A percentile compares a stretch with the other conserved stretches of the same genome.
Evolutionary conservation across 2,329 filamentous ascomycete genomes (phyloP).

Genomic region (Colletotrichum caudatum): DNA sequence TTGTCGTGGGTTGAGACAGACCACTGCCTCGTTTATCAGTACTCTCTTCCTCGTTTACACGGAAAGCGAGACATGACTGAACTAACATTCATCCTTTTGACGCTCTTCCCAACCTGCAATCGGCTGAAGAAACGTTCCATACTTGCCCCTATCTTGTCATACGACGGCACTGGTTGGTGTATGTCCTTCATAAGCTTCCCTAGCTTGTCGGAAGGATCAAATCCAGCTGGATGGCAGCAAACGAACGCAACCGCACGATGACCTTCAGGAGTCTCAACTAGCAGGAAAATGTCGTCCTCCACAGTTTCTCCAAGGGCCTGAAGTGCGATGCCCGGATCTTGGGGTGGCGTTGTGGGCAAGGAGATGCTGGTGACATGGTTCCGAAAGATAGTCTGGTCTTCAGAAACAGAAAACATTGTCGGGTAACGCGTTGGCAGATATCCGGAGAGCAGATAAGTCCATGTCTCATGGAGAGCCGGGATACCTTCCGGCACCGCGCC

Average conservation of each 20-base stretch:
- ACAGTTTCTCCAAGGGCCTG: slow-evolving; percentile 61
- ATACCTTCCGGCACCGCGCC: slow-evolving; percentile 56
- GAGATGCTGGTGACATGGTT: slow-evolving; percentile 55
- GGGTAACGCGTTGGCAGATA: slow-evolving; percentile 65
- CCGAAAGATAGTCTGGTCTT: slow-evolving; percentile 48
- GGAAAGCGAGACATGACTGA: background rate
- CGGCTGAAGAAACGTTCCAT: slow-evolving; percentile 67
- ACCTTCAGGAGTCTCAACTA: slow-evolving; percentile 56
- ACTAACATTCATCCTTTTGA: slow-evolving; percentile 64
- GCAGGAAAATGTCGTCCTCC: slow-evolving; percentile 67
- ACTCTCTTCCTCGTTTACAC: background rate
- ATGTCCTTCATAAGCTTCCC: slow-evolving; percentile 62
- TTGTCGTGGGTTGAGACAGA: slow-evolving; percentile 57
- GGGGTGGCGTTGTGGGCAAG: slow-evolving; percentile 47
- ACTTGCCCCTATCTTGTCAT: slow-evolving; percentile 65
- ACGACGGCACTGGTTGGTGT: slow-evolving; percentile 65
- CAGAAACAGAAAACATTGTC: slow-evolving; percentile 57
- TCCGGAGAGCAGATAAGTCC: slow-evolving; percentile 58
- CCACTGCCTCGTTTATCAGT: slow-evolving; percentile 55
- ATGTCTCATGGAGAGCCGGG: slow-evolving; percentile 60
- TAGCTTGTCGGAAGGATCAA: slow-evolving; percentile 63
- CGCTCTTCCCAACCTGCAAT: slow-evolving; percentile 60
- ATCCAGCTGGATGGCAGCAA: slow-evolving; percentile 65
- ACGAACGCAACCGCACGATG: slow-evolving; percentile 62
- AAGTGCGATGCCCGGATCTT: slow-evolving; percentile 52